Evolutionary conservation across 164 flowering plant genomes (phyloP).

Genomic region (Brasenia schreberi): DNA sequence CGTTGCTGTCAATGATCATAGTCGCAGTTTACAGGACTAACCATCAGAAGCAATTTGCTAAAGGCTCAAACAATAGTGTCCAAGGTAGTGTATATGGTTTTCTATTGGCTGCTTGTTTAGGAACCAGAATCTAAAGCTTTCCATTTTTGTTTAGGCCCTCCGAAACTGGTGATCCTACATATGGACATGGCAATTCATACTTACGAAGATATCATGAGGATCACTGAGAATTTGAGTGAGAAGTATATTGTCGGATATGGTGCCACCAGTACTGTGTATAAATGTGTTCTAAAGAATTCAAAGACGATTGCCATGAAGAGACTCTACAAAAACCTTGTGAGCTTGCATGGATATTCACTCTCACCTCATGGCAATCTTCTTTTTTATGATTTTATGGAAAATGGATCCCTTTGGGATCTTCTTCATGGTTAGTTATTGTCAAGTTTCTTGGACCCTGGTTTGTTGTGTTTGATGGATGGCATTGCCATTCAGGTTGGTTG

Average conservation of each 20-base stretch:
- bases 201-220: constrained; percentile 81
- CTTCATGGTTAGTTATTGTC: constrained; percentile 61
- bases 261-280: constrained; percentile 91
- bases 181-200: constrained; percentile 89
- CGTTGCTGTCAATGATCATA: constrained; percentile 36
- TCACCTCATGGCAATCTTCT: constrained; percentile 74
- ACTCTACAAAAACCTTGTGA: constrained; percentile 66
- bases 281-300: constrained; percentile 70
- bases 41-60: constrained; percentile 23
- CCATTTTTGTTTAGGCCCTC: constrained; percentile 32
- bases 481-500: neutral
- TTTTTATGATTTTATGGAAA: constrained; percentile 91
- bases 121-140: neutral
- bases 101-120: neutral
- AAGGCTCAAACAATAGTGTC: constrained; percentile 19
- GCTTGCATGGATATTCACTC: constrained; percentile 77
- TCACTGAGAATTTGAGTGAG: constrained; percentile 77
- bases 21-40: constrained; percentile 56
- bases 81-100: constrained; percentile 30
- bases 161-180: constrained; percentile 76
- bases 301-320: constrained; percentile 85
- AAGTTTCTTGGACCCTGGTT: too few species aligned
- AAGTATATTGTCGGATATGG: constrained; percentile 87
- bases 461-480: neutral
- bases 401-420: constrained; percentile 94